phyloP scores from a whole-genome alignment of 441 rosid genomes.

The Erodium moschatum region DNA sequence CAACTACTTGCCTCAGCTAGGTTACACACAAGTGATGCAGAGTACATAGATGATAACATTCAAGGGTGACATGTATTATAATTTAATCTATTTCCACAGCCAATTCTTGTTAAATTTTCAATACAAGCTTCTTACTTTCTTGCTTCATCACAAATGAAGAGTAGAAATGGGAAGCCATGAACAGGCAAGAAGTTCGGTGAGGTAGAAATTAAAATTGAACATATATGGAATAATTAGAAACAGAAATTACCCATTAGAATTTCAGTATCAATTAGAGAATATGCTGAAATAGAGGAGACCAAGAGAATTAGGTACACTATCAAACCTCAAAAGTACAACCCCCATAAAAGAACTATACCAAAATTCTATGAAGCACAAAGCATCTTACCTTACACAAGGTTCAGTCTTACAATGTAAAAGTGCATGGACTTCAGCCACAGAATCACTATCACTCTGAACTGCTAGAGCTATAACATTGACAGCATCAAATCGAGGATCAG shows the following conservation, averaged over 20 bases:
- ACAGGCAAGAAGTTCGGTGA: neutral
- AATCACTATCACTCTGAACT: conserved; percentile 56
- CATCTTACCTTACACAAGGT: conserved; percentile 43
- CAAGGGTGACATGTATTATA: neutral
- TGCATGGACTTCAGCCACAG: conserved; percentile 37
- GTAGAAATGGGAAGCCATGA: conserved; percentile 4
- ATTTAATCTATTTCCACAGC: neutral
- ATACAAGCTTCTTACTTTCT: neutral
- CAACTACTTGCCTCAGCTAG: neutral
- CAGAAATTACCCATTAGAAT: neutral
- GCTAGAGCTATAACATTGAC: conserved; percentile 59
- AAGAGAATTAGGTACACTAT: neutral
- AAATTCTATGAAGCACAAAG: conserved; percentile 8
- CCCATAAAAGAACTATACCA: conserved; percentile 7
- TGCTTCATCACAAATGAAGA: neutral
- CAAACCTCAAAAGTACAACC: conserved; percentile 7
- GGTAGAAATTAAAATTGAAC: neutral
- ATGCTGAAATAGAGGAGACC: neutral
- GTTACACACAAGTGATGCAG: neutral
- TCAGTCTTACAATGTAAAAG: conserved; percentile 46
- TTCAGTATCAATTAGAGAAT: neutral
- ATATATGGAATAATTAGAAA: neutral
- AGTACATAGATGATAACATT: neutral
- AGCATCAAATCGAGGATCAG: conserved; percentile 87
- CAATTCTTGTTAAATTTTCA: neutral